Evolutionary conservation across 306 rosid genomes (phyloP), one percentile per base, ranked within the genome.

Genomic region (Purshia tridentata): DNA sequence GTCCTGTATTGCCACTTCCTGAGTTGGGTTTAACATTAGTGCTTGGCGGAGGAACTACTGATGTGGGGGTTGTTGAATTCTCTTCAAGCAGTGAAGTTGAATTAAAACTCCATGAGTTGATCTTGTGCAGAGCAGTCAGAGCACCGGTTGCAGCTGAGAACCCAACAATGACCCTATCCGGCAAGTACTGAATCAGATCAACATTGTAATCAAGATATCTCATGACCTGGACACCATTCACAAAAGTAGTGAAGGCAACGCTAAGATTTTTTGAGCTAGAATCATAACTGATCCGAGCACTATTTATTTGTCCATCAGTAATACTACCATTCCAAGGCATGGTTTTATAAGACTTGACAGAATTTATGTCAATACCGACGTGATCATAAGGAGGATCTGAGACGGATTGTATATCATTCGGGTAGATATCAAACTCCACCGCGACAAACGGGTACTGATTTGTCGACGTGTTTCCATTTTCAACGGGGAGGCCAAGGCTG

Each of bases 371-470:
- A 48, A 85, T 52, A 55, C 86, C 86, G 20, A 85, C 74, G 72
- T 82, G 89, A 64, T 55, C 14, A 13, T 48, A 41, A 9, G 1
- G 6, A 9, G 83, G 85, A 63, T 83, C 84, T 83, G 56, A n/a
- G 7, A 20, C 2, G 46, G 60, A 55, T 4, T 5, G 3, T 10
- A 12, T 5, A 3, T 15, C 41, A 10, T 83, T 78, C 6, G 3
- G 20, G 62, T 18, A 80, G 22, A 81, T 80, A 78, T 86, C 90
- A 51, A 86, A 81, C 80, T 86, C 87, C 37, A 83, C 81, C 8
- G 82, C 87, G 5, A 83, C 80, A 65, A 83, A 78, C 6, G 47
- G 22, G 41, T 60, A 60, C 66, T 60, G 9, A 39, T 39, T 0
- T 16, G 16, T 29, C 8, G 66, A 39, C 4, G 0, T 3, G 40